Conservation (phyloP, 345 rosid genomes). For the Gossypium thurberi region DNA sequence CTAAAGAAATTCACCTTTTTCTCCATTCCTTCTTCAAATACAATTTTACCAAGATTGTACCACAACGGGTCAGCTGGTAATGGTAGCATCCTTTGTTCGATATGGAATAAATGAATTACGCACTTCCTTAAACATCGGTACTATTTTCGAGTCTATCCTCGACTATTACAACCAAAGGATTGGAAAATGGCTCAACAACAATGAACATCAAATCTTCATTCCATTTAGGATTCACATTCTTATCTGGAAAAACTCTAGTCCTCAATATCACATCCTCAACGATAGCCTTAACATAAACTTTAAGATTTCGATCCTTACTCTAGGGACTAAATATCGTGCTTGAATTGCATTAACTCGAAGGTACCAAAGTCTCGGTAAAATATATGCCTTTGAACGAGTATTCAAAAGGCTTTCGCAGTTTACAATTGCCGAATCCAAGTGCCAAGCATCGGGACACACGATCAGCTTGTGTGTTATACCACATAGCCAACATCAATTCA, state of each 20-base stretch:
- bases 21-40: background rate
- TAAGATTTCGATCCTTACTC: background rate
- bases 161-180: background rate
- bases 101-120: background rate
- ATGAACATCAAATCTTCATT: background rate
- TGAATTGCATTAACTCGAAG: background rate
- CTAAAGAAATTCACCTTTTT: background rate
- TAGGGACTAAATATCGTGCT: background rate
- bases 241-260: background rate
- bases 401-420: constrained; percentile 20
- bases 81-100: background rate
- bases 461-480: constrained; percentile 45
- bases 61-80: background rate
- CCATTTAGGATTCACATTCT: background rate
- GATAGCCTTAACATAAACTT: background rate
- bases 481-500: constrained; percentile 36
- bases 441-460: constrained; percentile 37
- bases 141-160: background rate
- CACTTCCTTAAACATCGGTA: background rate
- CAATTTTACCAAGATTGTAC: background rate
- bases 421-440: constrained; percentile 31
- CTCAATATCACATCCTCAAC: background rate
- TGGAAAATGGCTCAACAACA: background rate
- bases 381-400: constrained; percentile 34
- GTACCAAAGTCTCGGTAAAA: constrained; percentile 38